Conservation (phyloP, 208 protist genomes). For the Acanthamoeba culbertsoni region DNA sequence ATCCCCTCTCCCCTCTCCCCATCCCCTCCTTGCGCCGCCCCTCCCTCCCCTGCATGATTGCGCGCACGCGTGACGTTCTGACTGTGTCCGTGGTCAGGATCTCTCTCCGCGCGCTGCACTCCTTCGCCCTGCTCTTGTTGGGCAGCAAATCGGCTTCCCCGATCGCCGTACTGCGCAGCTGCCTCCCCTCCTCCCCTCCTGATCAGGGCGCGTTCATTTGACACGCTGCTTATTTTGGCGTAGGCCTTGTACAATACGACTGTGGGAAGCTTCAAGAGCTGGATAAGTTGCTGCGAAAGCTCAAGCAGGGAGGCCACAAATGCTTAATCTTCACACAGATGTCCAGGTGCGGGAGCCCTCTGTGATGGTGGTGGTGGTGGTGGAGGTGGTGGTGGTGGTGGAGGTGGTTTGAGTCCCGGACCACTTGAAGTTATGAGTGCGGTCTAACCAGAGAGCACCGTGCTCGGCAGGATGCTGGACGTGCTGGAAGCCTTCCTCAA, state of each 20-base stretch:
- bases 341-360: too few relatives aligned
- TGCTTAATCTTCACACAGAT: constrained; percentile 99
- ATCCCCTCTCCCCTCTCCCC: neutral
- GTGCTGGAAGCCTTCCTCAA: constrained; percentile 95
- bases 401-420: too few relatives aligned
- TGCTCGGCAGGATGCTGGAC: constrained; percentile 95
- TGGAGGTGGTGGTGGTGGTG: too few relatives aligned
- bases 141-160: constrained; percentile 89
- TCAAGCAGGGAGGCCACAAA: constrained; percentile 85
- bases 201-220: too few relatives aligned
- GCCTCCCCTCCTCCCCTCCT: too few relatives aligned
- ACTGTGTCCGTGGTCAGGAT: neutral
- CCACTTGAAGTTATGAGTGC: too few relatives aligned
- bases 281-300: constrained; percentile 75
- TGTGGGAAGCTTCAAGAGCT: constrained; percentile 96
- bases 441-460: too few relatives aligned
- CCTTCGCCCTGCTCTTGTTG: neutral
- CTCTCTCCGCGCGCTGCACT: neutral
- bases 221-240: neutral
- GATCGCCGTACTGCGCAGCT: constrained; percentile 88
- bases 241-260: constrained; percentile 93
- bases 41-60: neutral
- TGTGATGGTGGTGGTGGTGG: too few relatives aligned
- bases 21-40: neutral
- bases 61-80: neutral